A percentile compares a stretch with the other conserved stretches of the same genome.
Conservation (phyloP, 768 basidiomycete species). For the Xerocomellus intermedius region DNA sequence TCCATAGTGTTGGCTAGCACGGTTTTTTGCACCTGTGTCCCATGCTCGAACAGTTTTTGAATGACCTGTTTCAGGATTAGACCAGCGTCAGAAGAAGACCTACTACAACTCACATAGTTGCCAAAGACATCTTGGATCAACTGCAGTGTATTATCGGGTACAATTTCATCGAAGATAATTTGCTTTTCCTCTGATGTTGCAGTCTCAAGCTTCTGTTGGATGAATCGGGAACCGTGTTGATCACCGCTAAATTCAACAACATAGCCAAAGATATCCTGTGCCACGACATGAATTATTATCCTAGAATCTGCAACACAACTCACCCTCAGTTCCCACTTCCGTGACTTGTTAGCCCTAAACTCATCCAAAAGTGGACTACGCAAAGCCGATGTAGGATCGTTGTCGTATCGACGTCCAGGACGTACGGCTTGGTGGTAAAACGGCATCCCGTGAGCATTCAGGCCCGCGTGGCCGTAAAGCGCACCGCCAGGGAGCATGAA, state of each 20-base stretch:
- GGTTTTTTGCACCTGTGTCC: constrained; percentile 71
- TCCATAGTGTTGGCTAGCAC: constrained; percentile 72
- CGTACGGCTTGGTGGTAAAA: constrained; percentile 42
- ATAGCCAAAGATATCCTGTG: constrained; percentile 81
- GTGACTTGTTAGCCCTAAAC: constrained; percentile 75
- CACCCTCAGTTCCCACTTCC: constrained; percentile 82
- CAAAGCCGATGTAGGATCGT: constrained; percentile 37
- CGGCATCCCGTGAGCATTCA: constrained; percentile 34
- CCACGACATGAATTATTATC: constrained; percentile 2
- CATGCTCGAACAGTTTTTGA: constrained; percentile 91
- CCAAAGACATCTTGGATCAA: constrained; percentile 93
- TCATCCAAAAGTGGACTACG: constrained; percentile 81
- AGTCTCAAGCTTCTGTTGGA: constrained; percentile 81
- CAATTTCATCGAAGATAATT: constrained; percentile 82
- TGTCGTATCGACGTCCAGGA: constrained; percentile 45
- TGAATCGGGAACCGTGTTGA: constrained; percentile 97
- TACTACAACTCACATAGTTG: constrained; percentile 70
- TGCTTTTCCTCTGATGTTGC: constrained; percentile 80
- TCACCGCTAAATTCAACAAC: constrained; percentile 91
- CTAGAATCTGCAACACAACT: constrained; percentile 20
- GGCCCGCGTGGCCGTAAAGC: constrained; percentile 42
- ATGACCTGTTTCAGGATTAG: constrained; percentile 59
- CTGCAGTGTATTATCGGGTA: constrained; percentile 68
- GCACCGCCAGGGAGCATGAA: constrained; percentile 44
- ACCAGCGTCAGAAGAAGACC: neutral